These are phyloP conservation scores for Fusarium domesticum DNA, from an alignment of 2,329 filamentous ascomycete species.

Conservation along the genomic window DNA sequence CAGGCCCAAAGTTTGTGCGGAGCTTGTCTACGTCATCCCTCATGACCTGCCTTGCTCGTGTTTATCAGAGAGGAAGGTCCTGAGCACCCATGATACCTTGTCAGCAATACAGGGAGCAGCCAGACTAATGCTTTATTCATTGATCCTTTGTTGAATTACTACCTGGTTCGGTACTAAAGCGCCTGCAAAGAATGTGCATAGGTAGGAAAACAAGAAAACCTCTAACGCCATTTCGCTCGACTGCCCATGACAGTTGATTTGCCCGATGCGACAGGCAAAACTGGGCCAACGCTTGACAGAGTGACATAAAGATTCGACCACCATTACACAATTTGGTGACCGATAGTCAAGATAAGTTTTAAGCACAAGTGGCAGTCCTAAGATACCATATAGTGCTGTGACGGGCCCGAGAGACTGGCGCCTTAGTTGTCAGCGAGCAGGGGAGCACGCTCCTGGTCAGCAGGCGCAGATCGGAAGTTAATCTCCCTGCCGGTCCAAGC, in stretches of 20 bases:
- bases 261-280: not conserved
- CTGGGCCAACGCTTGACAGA: not conserved
- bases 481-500: slow-evolving; percentile 58
- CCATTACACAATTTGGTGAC: no score
- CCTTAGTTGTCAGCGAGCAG: slow-evolving; percentile 50
- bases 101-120: no score
- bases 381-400: not conserved
- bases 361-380: not conserved
- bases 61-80: slow-evolving; percentile 7
- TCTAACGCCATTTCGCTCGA: slow-evolving; percentile 17
- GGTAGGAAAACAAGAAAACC: slow-evolving; percentile 3
- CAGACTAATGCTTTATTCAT: no score
- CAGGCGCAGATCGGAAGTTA: slow-evolving; percentile 42
- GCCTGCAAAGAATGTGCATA: slow-evolving; percentile 6
- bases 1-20: not conserved
- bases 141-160: slow-evolving; percentile 21
- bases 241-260: slow-evolving; percentile 12
- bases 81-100: not conserved
- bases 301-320: not conserved
- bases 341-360: no score
- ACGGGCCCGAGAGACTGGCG: not conserved
- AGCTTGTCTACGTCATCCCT: slow-evolving; percentile 12
- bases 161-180: slow-evolving; percentile 5
- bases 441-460: slow-evolving; percentile 59
- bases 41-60: slow-evolving; percentile 1